A percentile compares a stretch with the other conserved stretches of the same genome.
Evolutionary conservation across 2,329 filamentous ascomycete species (phyloP).

Genomic region (Beauveria scarabaeidicola): DNA sequence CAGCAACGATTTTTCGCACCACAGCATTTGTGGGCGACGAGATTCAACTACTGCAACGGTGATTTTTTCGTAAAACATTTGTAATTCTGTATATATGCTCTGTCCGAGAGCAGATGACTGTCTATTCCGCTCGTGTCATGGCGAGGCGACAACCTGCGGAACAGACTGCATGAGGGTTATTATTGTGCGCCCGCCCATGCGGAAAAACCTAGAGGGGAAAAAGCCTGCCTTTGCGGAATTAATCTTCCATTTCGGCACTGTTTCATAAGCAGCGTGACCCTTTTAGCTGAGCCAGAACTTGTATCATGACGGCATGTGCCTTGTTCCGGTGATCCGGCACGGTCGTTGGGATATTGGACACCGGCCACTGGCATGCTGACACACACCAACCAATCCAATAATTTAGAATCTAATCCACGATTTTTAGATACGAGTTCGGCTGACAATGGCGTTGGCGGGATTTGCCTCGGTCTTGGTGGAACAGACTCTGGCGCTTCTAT

Average conservation of each 20-base stretch:
- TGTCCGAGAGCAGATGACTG: neutral
- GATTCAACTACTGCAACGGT: neutral
- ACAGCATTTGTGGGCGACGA: neutral
- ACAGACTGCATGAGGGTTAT: neutral
- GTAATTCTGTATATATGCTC: neutral
- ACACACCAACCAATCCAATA: neutral
- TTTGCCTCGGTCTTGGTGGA: slow-evolving; percentile 8
- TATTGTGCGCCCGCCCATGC: neutral
- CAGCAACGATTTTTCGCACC: slow-evolving; percentile 1
- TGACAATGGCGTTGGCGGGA: neutral
- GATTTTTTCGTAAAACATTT: neutral
- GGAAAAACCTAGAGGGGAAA: neutral
- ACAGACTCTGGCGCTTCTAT: neutral
- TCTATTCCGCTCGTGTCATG: no score
- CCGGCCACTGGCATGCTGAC: neutral
- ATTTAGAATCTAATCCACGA: neutral
- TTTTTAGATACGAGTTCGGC: neutral
- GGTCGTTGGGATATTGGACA: neutral
- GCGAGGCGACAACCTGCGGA: neutral
- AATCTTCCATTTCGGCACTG: neutral
- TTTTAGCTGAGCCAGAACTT: neutral
- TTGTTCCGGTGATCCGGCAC: slow-evolving; percentile 7
- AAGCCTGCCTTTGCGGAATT: neutral
- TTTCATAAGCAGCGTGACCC: neutral
- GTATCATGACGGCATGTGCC: slow-evolving; percentile 4